phyloP scores from a whole-genome alignment of 78 protist species.

The Tieghemostelium lacteum region DNA sequence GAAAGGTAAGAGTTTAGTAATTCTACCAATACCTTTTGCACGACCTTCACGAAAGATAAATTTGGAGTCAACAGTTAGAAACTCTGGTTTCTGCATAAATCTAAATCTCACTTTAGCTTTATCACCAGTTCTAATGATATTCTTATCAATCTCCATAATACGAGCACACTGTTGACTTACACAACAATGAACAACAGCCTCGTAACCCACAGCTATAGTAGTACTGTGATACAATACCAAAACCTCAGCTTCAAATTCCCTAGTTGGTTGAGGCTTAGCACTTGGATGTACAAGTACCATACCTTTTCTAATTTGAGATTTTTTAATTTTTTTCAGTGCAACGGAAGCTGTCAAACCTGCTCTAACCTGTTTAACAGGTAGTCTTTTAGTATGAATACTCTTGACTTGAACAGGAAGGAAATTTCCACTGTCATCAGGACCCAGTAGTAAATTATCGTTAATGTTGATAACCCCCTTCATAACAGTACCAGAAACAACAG shows the following conservation, averaged over 20 bases:
- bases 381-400: conserved; percentile 81
- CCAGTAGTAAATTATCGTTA: conserved; percentile 84
- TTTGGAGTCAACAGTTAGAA: conserved; percentile 75
- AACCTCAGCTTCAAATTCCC: conserved; percentile 93
- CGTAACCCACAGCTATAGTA: conserved; percentile 90
- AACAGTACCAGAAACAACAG: conserved; percentile 94
- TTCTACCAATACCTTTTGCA: conserved; percentile 76
- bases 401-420: conserved; percentile 84
- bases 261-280: conserved; percentile 39
- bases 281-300: conserved; percentile 85
- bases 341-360: conserved; percentile 91
- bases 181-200: conserved; percentile 96
- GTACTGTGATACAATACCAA: conserved; percentile 95
- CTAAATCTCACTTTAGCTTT: conserved; percentile 85
- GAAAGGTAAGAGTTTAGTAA: conserved; percentile 21
- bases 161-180: conserved; percentile 84
- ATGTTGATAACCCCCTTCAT: conserved; percentile 77
- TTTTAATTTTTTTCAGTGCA: conserved; percentile 89
- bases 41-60: conserved; percentile 95
- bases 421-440: conserved; percentile 91
- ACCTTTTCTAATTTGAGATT: conserved; percentile 89
- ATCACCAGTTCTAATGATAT: conserved; percentile 95
- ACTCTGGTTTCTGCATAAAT: conserved; percentile 92
- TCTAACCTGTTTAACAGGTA: conserved; percentile 81
- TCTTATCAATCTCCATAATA: conserved; percentile 73